phyloP scores from a whole-genome alignment of 192 early-diverging fungal genomes.

The Podila clonocystis region DNA sequence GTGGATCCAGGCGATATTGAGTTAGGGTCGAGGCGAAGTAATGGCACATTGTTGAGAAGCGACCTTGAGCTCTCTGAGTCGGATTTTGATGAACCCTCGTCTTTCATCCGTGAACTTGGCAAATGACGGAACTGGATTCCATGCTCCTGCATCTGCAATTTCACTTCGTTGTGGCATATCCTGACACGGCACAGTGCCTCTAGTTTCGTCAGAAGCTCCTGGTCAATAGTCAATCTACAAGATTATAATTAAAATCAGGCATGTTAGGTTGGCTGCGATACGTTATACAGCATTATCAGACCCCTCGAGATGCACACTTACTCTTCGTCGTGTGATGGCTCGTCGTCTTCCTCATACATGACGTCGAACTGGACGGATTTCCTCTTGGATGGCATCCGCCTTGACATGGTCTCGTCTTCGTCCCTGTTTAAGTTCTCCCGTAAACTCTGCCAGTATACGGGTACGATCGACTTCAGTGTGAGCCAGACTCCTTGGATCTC shows the following conservation, averaged over 20 bases:
- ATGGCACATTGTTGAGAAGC: conserved; percentile 21
- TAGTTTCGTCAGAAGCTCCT: conserved; percentile 35
- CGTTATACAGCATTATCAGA: too few species aligned
- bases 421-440: background rate
- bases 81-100: background rate
- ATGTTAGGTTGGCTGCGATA: background rate
- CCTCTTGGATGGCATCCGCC: conserved; percentile 5
- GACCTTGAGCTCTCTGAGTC: background rate
- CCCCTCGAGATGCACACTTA: background rate
- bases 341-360: conserved; percentile 5
- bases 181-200: conserved; percentile 34
- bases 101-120: background rate
- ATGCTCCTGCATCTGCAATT: conserved; percentile 25
- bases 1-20: conserved; percentile 30
- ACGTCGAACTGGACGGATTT: conserved; percentile 50
- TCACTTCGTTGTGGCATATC: conserved; percentile 34
- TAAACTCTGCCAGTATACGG: conserved; percentile 41
- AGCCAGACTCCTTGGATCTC: conserved; percentile 28
- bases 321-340: conserved; percentile 9
- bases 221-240: conserved; percentile 30
- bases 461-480: conserved; percentile 27
- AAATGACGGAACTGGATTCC: conserved; percentile 26
- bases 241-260: background rate
- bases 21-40: conserved; percentile 28
- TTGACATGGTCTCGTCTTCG: background rate